Conservation (phyloP, 2,329 filamentous ascomycete genomes). For the Epichloe gansuensis region DNA sequence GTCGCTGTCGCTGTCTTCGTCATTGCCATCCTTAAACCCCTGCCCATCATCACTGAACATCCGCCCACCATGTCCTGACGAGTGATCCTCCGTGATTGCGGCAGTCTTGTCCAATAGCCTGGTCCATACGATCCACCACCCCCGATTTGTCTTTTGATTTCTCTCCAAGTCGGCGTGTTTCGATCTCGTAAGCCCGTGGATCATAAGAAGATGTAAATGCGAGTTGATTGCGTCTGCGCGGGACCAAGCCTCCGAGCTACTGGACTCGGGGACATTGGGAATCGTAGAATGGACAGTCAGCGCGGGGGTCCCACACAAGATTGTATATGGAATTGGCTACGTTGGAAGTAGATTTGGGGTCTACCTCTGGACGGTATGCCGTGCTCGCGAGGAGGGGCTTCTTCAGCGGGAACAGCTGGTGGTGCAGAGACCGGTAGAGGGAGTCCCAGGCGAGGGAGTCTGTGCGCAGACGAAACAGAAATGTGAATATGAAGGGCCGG, state of each 20-base stretch:
- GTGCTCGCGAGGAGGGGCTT: constrained; percentile 46
- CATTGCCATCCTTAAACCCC: constrained; percentile 8
- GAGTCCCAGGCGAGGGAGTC: constrained; percentile 43
- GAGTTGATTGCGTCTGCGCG: constrained; percentile 52
- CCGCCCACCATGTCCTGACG: background rate
- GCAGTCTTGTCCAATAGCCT: constrained; percentile 32
- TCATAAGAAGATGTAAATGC: constrained; percentile 50
- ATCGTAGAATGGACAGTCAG: constrained; percentile 4
- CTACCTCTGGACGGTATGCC: constrained; percentile 39
- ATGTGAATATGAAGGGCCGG: constrained; percentile 65
- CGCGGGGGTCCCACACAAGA: constrained; percentile 46
- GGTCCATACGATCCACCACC: constrained; percentile 61
- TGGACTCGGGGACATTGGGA: constrained; percentile 2
- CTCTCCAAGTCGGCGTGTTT: constrained; percentile 40
- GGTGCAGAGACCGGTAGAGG: constrained; percentile 47
- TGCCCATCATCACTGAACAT: background rate
- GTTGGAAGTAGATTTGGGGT: constrained; percentile 11
- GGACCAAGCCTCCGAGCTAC: constrained; percentile 33
- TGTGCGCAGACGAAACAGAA: constrained; percentile 52
- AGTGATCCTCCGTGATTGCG: constrained; percentile 7
- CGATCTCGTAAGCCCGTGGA: constrained; percentile 33
- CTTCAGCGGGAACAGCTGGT: constrained; percentile 47
- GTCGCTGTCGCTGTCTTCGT: background rate
- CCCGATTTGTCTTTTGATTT: constrained; percentile 53
- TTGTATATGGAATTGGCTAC: constrained; percentile 38